phyloP scores from a whole-genome alignment of 1,284 basidiomycete genomes.

The Hemileccinum hortonii region DNA sequence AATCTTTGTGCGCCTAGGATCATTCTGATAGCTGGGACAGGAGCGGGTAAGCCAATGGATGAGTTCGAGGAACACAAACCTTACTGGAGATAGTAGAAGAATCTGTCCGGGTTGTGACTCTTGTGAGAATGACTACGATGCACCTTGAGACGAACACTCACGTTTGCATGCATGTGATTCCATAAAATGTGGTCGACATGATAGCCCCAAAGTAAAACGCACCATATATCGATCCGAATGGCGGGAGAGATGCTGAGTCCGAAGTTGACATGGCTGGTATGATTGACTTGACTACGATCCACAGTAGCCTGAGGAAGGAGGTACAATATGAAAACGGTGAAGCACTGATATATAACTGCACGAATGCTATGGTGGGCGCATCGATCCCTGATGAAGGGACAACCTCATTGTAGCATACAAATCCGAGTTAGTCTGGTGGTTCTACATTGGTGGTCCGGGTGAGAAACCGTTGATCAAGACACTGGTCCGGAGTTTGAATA shows the following conservation, averaged over 20 bases:
- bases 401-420: no score
- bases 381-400: no score
- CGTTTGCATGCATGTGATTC: conserved; percentile 18
- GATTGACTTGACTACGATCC: no score
- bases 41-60: background rate
- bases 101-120: conserved; percentile 3
- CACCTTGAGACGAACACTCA: background rate
- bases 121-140: background rate
- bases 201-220: conserved; percentile 6
- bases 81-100: conserved; percentile 20
- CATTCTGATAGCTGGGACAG: conserved; percentile 12
- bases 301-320: no score
- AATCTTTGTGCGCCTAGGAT: conserved; percentile 3
- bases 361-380: no score
- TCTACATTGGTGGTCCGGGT: no score
- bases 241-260: background rate
- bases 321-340: no score
- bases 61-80: background rate
- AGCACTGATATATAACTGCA: no score
- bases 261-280: conserved; percentile 1
- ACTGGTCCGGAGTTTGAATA: no score
- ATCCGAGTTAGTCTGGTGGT: no score
- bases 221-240: background rate
- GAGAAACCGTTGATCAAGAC: no score
- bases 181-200: conserved; percentile 10